Base-by-base conservation (phyloP, 768 basidiomycete species). In the Hypsizygus marmoreus region DNA sequence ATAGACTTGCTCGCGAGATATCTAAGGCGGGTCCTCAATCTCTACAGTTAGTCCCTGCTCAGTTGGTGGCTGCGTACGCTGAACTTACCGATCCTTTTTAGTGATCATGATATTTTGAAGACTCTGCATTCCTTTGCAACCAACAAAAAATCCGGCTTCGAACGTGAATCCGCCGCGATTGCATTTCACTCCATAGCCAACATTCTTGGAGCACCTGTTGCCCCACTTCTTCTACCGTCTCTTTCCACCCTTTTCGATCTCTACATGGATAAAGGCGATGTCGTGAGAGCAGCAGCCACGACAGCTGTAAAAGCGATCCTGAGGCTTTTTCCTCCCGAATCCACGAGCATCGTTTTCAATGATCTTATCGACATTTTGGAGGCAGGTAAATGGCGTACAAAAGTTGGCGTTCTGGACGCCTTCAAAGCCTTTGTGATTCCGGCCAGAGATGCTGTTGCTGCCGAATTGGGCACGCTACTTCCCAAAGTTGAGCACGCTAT, bases 181-280 rank as follows among this genome's bases (percentile, higher is more conserved):
- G 91, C 79, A 6, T 87, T 88, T 61, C 84, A 86, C 48, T 88
- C 89, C 6, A 65, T 95, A 17, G 79, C 87, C 38, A 72, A 68
- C 33, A 73, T 82, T 43, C 75, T 92, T 19, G 94, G 94, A 23
- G 67, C 82, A 16, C 68, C 88, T 4, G 69, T 74, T 43, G 89
- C 81, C 29, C 91, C 92, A 13, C 67, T 89, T 40, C 73, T 97
- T 26, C 73, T 97, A 11, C 75, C 88, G 2, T 86, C 85, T 32
- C 81, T 97, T 42, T 79, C 90, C 13, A 58, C 83, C 30, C 66
- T 97, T 40, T 86, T 87, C 65, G 89, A 94, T 42, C 75, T 94
- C 29, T 86, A 88, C 67, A 87, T 89, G 77, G 95, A 98, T 64
- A 95, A 95, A 66, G 93, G 92, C 51, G 92, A 94, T 42, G 88